These are phyloP conservation scores for Neonectria ditissima DNA, from an alignment of 2,329 filamentous ascomycete genomes.

Conservation along the genomic window DNA sequence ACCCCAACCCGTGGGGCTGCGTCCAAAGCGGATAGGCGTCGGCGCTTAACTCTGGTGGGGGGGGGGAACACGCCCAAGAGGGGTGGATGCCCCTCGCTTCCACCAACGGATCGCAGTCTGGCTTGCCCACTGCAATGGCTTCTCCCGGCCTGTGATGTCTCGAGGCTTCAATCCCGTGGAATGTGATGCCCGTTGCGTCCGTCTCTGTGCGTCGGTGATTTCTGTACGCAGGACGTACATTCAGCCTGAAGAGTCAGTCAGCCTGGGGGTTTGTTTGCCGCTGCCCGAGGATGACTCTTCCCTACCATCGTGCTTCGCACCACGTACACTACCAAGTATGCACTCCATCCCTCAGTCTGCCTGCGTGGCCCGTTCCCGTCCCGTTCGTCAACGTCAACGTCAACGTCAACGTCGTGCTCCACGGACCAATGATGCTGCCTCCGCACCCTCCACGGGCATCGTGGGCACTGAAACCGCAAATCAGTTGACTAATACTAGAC, in stretches of 20 bases:
- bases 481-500: conserved; percentile 22
- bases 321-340: too few relatives aligned
- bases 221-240: conserved; percentile 7
- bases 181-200: conserved; percentile 38
- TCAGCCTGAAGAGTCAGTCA: conserved; percentile 27
- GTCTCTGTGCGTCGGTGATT: conserved; percentile 4
- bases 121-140: conserved; percentile 34
- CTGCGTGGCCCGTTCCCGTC: conserved; percentile 17
- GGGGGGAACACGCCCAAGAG: conserved; percentile 43
- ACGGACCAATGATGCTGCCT: conserved; percentile 19
- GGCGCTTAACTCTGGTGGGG: conserved; percentile 66
- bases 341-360: neutral
- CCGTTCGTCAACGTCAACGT: conserved; percentile 12
- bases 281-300: conserved; percentile 21
- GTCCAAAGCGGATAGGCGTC: conserved; percentile 62
- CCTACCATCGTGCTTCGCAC: neutral
- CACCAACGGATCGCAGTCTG: conserved; percentile 51
- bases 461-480: conserved; percentile 9
- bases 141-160: conserved; percentile 33
- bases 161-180: conserved; percentile 29
- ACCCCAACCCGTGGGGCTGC: conserved; percentile 57
- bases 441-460: conserved; percentile 24
- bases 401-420: neutral
- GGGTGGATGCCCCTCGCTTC: conserved; percentile 51
- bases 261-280: conserved; percentile 4